Conservation (phyloP, 495 filamentous ascomycete species). For the Mytilinidion resinicola region DNA sequence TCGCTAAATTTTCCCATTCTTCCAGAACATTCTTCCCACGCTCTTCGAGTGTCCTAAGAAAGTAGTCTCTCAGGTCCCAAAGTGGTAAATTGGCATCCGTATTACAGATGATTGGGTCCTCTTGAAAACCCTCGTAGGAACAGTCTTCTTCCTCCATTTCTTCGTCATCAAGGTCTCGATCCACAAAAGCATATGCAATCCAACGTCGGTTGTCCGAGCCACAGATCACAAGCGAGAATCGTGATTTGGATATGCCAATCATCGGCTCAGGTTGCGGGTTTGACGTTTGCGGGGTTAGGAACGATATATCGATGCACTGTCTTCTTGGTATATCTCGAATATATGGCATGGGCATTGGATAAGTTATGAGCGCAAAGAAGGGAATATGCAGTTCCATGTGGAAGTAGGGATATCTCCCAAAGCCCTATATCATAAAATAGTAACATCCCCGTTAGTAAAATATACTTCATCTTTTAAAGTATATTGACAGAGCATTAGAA, state of each 20-base stretch:
- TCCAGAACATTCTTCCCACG: background rate
- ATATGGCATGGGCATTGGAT: background rate
- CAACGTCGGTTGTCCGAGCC: conserved; percentile 10
- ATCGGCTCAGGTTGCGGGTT: background rate
- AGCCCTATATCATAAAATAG: background rate
- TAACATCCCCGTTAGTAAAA: background rate
- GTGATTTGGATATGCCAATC: conserved; percentile 1
- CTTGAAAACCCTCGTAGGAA: background rate
- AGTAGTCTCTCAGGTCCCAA: conserved; percentile 12
- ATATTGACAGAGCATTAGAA: background rate
- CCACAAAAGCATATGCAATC: conserved; percentile 10
- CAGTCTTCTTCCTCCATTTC: conserved; percentile 2
- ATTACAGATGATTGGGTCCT: conserved; percentile 4
- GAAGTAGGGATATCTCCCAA: background rate
- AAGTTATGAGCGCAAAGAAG: conserved; percentile 1
- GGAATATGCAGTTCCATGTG: conserved; percentile 12
- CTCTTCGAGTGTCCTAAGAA: background rate
- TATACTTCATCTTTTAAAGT: background rate
- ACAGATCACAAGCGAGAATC: conserved; percentile 7
- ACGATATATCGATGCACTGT: background rate
- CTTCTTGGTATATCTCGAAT: background rate
- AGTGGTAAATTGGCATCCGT: conserved; percentile 1
- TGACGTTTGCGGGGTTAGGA: background rate
- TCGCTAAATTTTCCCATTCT: background rate
- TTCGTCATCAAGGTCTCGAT: conserved; percentile 3